Evolutionary conservation across 192 early-diverging fungal genomes (phyloP).

Genomic region (Kickxella alabastrina): DNA sequence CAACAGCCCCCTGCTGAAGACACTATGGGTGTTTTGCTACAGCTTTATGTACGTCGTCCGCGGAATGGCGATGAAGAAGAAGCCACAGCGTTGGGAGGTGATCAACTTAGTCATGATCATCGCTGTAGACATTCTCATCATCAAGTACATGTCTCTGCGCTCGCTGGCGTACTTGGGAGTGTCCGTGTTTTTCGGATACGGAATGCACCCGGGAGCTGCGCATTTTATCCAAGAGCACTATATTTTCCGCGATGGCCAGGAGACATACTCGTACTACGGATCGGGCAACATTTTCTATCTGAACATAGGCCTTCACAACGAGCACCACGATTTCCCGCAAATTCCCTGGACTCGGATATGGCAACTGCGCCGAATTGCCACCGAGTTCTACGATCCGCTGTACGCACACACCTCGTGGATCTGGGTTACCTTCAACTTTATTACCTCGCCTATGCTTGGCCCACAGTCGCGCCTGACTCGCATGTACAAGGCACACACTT

Average conservation of each 20-base stretch:
- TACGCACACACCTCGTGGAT: constrained; percentile 83
- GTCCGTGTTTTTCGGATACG: constrained; percentile 78
- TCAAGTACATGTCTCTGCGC: constrained; percentile 54
- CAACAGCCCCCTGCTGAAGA: constrained; percentile 64
- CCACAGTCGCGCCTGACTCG: constrained; percentile 78
- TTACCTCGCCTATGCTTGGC: constrained; percentile 64
- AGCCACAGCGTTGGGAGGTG: constrained; percentile 67
- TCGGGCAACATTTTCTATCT: constrained; percentile 77
- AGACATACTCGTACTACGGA: constrained; percentile 97
- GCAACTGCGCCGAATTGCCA: constrained; percentile 67
- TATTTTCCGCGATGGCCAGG: constrained; percentile 85
- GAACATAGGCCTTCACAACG: constrained; percentile 97
- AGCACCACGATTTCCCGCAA: constrained; percentile 93
- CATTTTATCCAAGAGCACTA: constrained; percentile 98
- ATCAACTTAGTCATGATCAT: constrained; percentile 64
- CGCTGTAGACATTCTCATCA: constrained; percentile 54
- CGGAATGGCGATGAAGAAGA: constrained; percentile 59
- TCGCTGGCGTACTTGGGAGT: constrained; percentile 64
- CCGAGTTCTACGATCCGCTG: constrained; percentile 86
- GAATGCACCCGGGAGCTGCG: constrained; percentile 86
- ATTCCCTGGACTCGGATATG: constrained; percentile 86
- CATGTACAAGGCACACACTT: constrained; percentile 62
- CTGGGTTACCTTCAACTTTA: constrained; percentile 74
- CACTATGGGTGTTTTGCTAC: constrained; percentile 78
- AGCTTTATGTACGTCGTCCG: constrained; percentile 79